Percentiles rank a stretch among this genome's conserved stretches.
Evolutionary conservation across 2,329 filamentous ascomycete genomes (phyloP).

Genomic region (Colletotrichum filicis): DNA sequence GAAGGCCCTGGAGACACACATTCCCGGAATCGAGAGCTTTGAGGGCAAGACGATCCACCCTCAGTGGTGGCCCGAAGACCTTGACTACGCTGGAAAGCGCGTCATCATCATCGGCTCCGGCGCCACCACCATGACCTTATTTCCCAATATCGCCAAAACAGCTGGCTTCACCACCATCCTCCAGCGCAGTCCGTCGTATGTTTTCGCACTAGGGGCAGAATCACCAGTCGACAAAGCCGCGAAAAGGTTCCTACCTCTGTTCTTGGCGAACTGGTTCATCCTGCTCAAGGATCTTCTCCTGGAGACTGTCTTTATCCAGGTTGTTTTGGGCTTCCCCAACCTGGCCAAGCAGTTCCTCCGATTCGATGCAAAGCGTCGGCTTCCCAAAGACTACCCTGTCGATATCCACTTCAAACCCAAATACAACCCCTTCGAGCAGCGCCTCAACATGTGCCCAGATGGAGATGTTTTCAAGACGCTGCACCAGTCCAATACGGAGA

Average conservation of each 20-base stretch:
- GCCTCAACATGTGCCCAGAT: slow-evolving; percentile 74
- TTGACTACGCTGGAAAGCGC: slow-evolving; percentile 74
- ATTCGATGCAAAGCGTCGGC: slow-evolving; percentile 53
- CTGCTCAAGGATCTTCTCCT: slow-evolving; percentile 61
- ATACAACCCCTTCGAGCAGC: slow-evolving; percentile 79
- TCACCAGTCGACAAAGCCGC: slow-evolving; percentile 50
- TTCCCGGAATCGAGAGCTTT: slow-evolving; percentile 76
- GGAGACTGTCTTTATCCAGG: slow-evolving; percentile 57
- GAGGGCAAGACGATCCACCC: slow-evolving; percentile 73
- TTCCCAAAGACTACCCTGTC: slow-evolving; percentile 65
- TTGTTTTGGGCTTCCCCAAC: slow-evolving; percentile 65
- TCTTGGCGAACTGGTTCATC: slow-evolving; percentile 56
- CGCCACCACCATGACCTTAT: slow-evolving; percentile 81
- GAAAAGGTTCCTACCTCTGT: slow-evolving; percentile 56
- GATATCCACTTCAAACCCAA: slow-evolving; percentile 73
- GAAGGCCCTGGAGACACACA: slow-evolving; percentile 66
- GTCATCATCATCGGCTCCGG: slow-evolving; percentile 81
- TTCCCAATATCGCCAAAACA: slow-evolving; percentile 75
- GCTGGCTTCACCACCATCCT: slow-evolving; percentile 80
- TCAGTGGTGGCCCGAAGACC: slow-evolving; percentile 79
- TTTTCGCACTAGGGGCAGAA: slow-evolving; percentile 63
- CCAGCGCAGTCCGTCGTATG: slow-evolving; percentile 80
- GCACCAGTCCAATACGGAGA: slow-evolving; percentile 53
- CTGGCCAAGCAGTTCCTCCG: slow-evolving; percentile 60
- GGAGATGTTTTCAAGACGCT: slow-evolving; percentile 67